Evolutionary conservation across 768 basidiomycete species (phyloP).

Genomic region (Galerina marginata): DNA sequence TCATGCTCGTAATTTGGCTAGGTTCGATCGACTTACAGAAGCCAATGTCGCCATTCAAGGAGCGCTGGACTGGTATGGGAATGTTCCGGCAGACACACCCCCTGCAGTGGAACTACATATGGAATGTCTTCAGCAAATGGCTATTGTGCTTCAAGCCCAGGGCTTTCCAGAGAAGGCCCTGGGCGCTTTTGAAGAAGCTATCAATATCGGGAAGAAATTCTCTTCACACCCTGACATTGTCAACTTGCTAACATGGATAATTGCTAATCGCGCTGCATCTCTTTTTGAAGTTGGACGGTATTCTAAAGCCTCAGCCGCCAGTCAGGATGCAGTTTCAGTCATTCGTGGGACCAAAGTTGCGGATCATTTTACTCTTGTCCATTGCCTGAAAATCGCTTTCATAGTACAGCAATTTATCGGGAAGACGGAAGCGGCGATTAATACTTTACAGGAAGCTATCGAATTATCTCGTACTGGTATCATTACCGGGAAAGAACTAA

Average conservation of each 20-base stretch:
- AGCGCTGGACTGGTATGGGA: neutral
- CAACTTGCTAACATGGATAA: neutral
- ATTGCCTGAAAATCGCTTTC: neutral
- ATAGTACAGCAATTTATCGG: too few species aligned
- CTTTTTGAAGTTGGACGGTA: conserved; percentile 12
- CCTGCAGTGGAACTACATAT: neutral
- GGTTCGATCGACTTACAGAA: neutral
- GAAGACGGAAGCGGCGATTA: too few species aligned
- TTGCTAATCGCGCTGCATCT: neutral
- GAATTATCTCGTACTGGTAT: neutral
- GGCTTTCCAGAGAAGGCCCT: conserved; percentile 7
- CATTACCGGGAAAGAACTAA: too few species aligned
- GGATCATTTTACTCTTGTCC: neutral
- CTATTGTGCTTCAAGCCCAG: conserved; percentile 1
- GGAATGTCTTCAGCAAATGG: neutral
- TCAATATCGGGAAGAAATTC: conserved; percentile 6
- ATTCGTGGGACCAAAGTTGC: neutral
- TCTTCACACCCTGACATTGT: neutral
- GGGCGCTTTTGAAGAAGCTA: neutral
- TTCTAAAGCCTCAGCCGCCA: neutral
- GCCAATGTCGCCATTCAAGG: neutral
- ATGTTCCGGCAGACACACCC: neutral
- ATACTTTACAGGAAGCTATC: too few species aligned
- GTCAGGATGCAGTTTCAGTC: neutral
- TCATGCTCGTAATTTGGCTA: neutral